Base-by-base conservation (phyloP, 345 rosid species). In the Linum lewisii region DNA sequence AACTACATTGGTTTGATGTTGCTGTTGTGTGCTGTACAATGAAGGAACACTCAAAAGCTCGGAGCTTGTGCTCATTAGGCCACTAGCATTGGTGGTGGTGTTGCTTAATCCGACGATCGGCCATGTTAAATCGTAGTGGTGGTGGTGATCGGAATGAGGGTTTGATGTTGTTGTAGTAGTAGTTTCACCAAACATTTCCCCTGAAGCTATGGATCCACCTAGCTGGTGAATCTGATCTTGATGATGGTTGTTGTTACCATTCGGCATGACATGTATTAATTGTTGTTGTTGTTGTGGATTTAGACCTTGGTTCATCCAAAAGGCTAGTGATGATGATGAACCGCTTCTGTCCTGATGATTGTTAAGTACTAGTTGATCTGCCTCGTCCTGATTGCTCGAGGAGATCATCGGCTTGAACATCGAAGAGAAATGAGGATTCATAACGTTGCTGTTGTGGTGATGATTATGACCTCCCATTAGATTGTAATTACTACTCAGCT, bases 1-100 rank as follows among this genome's bases (percentile, higher is more conserved):
- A 8, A 66, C n/a, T n/a, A 26, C 6, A 75, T 49, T 21, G 57
- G 67, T 24, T 74, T 79, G 55, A 3, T 68, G 78, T 6, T 73
- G 77, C 26, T 76, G 82, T 14, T 75, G 85, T 26, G 73, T 74
- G 78, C 91, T 85, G 44, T 71, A 89, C 47, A 85, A 69, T 38
- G 89, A 93, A 66, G 97, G 99, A 61, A 85, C 85, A 66, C 84
- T 88, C 45, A 66, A 74, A 19, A 66, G 54, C 67, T 74, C 74
- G 67, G 29, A 15, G 64, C 50, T 32, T 8, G 63, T 72, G 76
- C 79, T 77, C 21, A 72, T 62, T 42, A 8, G 4, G 11, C 14
- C 15, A 42, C 47, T 47, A 34, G 44, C 61, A 57, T 52, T 70
- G 24, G 18, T 47, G 4, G 72, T 24, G 23, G 75, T 56, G 18